phyloP scores from a whole-genome alignment of 306 rosid genomes.

The Lupinus albus region DNA sequence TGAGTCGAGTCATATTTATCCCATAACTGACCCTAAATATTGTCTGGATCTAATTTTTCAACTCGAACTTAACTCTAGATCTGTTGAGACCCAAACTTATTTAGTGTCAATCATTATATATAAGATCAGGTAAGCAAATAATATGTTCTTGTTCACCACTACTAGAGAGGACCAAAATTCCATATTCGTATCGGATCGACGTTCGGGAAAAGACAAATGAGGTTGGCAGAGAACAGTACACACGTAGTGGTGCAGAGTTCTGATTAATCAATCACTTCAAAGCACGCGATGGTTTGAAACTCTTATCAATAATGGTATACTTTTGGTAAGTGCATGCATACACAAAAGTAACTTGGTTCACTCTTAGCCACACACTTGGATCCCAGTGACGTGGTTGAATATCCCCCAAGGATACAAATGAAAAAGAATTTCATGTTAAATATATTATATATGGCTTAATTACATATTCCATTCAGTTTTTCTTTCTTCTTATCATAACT shows the following conservation, averaged over 20 bases:
- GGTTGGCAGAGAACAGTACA: background rate
- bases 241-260: conserved; percentile 15
- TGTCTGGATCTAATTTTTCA: too few species aligned
- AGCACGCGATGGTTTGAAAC: conserved; percentile 5
- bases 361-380: conserved; percentile 21
- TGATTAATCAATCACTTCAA: background rate
- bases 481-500: too few species aligned
- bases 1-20: too few species aligned
- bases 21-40: too few species aligned
- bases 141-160: too few species aligned
- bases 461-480: too few species aligned
- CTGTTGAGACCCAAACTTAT: too few species aligned
- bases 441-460: background rate
- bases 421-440: background rate
- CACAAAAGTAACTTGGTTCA: background rate
- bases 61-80: too few species aligned
- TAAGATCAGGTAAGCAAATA: too few species aligned
- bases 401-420: background rate
- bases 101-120: too few species aligned
- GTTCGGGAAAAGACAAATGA: background rate
- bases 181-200: background rate
- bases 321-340: background rate
- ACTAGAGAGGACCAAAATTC: too few species aligned
- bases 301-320: conserved; percentile 33
- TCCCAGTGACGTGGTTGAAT: conserved; percentile 15